Conservation (phyloP, 371 early-diverging fungal genomes). For the Mortierella sp. region DNA sequence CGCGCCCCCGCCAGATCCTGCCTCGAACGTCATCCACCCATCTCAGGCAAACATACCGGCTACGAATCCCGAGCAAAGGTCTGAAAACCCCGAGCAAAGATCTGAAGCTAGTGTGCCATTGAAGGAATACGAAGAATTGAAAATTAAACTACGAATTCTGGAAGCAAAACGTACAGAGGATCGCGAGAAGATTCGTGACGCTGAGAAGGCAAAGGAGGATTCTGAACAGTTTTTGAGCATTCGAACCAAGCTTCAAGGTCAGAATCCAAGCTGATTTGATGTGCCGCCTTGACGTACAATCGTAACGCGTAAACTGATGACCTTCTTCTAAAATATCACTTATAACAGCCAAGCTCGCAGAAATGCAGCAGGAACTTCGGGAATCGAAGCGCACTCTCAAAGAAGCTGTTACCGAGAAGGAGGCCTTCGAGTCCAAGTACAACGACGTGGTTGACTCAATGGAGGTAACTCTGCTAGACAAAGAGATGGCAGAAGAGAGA, state of each 20-base stretch:
- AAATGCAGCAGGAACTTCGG: constrained; percentile 81
- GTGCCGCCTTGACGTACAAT: background rate
- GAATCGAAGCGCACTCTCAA: constrained; percentile 71
- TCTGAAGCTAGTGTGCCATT: constrained; percentile 59
- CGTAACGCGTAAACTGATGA: background rate
- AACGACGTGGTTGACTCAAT: constrained; percentile 81
- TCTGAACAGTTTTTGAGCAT: constrained; percentile 78
- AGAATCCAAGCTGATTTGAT: constrained; percentile 7
- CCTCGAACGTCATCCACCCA: constrained; percentile 37
- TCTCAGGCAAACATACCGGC: constrained; percentile 23
- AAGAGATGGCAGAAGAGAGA: constrained; percentile 92
- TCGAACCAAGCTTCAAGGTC: constrained; percentile 77
- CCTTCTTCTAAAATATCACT: background rate
- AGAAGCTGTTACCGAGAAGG: constrained; percentile 69
- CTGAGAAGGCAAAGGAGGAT: constrained; percentile 81
- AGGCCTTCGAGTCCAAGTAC: constrained; percentile 73
- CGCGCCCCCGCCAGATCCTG: constrained; percentile 55
- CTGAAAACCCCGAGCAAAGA: constrained; percentile 18
- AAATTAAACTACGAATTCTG: constrained; percentile 81
- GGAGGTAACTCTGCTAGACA: constrained; percentile 91
- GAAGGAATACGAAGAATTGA: constrained; percentile 86
- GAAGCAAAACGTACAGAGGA: constrained; percentile 89
- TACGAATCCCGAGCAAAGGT: background rate
- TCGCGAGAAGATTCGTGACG: constrained; percentile 76
- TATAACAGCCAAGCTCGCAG: constrained; percentile 67